These are phyloP conservation scores for Xylariaceae sp. DNA, from an alignment of 2,329 filamentous ascomycete genomes.

Conservation along the genomic window DNA sequence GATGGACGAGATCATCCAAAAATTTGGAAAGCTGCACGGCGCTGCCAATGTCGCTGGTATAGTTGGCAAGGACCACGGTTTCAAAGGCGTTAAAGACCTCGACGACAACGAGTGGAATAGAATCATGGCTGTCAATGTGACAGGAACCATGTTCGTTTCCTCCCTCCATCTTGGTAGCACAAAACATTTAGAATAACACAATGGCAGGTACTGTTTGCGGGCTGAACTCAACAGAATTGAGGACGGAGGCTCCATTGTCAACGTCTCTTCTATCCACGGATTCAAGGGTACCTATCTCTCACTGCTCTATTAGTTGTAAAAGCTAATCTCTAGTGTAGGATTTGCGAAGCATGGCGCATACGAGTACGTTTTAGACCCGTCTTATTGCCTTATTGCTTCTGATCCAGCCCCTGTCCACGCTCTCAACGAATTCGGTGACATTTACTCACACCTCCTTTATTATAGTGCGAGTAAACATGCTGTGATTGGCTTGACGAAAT, in stretches of 20 bases:
- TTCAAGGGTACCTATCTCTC: slow-evolving; percentile 36
- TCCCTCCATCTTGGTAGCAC: background rate
- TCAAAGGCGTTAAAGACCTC: slow-evolving; percentile 38
- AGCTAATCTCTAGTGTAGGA: slow-evolving; percentile 30
- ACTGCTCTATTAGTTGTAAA: slow-evolving; percentile 3
- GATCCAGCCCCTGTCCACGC: too few relatives aligned
- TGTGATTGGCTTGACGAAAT: slow-evolving; percentile 35
- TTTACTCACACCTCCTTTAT: slow-evolving; percentile 11
- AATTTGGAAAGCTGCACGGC: slow-evolving; percentile 50
- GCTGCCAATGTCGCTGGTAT: slow-evolving; percentile 53
- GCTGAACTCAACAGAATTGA: slow-evolving; percentile 43
- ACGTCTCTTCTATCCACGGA: slow-evolving; percentile 51
- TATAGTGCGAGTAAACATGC: slow-evolving; percentile 19
- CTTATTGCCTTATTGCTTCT: slow-evolving; percentile 1
- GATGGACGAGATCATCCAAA: slow-evolving; percentile 43
- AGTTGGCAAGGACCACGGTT: slow-evolving; percentile 42
- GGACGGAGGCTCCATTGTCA: slow-evolving; percentile 55
- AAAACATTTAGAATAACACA: slow-evolving; percentile 10
- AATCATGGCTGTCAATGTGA: slow-evolving; percentile 47
- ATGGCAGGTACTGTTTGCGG: slow-evolving; percentile 39
- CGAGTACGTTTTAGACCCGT: slow-evolving; percentile 19
- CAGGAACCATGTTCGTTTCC: slow-evolving; percentile 41
- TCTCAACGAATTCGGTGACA: too few relatives aligned
- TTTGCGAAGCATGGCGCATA: slow-evolving; percentile 38
- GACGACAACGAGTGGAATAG: slow-evolving; percentile 47